A percentile compares a stretch with the other conserved stretches of the same genome.
Evolutionary conservation across 805 yeast genomes (phyloP).

Genomic region (Candida hispaniensis): DNA sequence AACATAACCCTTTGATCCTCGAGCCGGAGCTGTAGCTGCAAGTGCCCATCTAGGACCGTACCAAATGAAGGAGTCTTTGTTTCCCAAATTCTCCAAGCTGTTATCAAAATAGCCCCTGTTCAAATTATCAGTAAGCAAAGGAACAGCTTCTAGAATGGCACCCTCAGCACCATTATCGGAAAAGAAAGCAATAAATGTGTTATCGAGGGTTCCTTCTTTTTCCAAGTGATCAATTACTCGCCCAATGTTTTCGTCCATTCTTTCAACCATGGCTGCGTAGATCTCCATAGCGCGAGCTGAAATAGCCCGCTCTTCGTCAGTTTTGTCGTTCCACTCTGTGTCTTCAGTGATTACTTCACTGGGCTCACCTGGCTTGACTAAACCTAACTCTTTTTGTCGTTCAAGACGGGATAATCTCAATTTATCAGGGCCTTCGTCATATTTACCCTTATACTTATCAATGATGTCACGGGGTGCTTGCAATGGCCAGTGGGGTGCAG

Average conservation of each 20-base stretch:
- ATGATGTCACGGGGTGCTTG: slow-evolving; percentile 45
- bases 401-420: slow-evolving; percentile 34
- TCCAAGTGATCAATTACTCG: slow-evolving; percentile 36
- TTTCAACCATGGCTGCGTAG: slow-evolving; percentile 53
- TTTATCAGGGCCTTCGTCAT: slow-evolving; percentile 40
- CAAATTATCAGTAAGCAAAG: slow-evolving; percentile 31
- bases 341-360: slow-evolving; percentile 24
- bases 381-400: slow-evolving; percentile 36
- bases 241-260: slow-evolving; percentile 42
- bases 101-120: slow-evolving; percentile 34
- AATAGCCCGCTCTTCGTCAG: slow-evolving; percentile 29
- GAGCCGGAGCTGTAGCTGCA: slow-evolving; percentile 51
- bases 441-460: slow-evolving; percentile 37
- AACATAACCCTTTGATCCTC: slow-evolving; percentile 46
- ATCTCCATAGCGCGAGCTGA: slow-evolving; percentile 42
- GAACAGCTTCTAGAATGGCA: slow-evolving; percentile 45
- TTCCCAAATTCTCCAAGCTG: slow-evolving; percentile 38
- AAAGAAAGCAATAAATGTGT: slow-evolving; percentile 46
- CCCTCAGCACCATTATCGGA: slow-evolving; percentile 60
- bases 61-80: slow-evolving; percentile 38
- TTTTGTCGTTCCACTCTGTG: slow-evolving; percentile 36
- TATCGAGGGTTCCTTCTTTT: slow-evolving; percentile 37
- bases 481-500: slow-evolving; percentile 57
- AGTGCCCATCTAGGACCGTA: slow-evolving; percentile 53
- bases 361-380: slow-evolving; percentile 35